Conservation (phyloP, 305 asterid genomes). For the Petunia hybrid region DNA sequence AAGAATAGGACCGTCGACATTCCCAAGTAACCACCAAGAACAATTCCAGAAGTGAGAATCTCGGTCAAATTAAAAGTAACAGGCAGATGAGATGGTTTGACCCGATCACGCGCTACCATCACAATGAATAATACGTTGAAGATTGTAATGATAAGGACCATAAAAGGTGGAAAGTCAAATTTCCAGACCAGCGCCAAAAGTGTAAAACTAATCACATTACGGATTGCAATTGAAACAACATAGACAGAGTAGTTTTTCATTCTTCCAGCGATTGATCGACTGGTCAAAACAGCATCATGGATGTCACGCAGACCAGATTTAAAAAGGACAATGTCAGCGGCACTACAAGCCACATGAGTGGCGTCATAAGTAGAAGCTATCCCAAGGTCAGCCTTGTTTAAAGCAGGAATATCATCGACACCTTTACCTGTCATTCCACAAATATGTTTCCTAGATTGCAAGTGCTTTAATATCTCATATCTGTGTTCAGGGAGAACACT, state of each 20-base stretch:
- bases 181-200: constrained; percentile 39
- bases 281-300: constrained; percentile 63
- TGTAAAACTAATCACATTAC: constrained; percentile 41
- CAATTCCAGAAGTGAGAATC: neutral
- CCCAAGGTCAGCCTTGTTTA: constrained; percentile 75
- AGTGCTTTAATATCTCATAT: constrained; percentile 69
- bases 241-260: constrained; percentile 61
- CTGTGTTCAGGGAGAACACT: constrained; percentile 65
- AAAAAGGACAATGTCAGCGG: constrained; percentile 66
- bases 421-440: constrained; percentile 79
- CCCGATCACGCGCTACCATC: neutral
- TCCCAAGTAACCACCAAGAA: constrained; percentile 23
- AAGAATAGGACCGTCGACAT: constrained; percentile 3
- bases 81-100: neutral
- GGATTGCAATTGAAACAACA: constrained; percentile 17
- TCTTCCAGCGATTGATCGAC: constrained; percentile 68
- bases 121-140: constrained; percentile 15
- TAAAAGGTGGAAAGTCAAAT: constrained; percentile 39
- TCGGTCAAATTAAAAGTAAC: neutral
- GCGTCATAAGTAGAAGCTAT: constrained; percentile 68
- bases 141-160: constrained; percentile 37
- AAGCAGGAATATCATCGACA: constrained; percentile 68
- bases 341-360: constrained; percentile 69
- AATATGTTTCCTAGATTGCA: constrained; percentile 64
- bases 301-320: constrained; percentile 66